phyloP scores from a whole-genome alignment of 495 filamentous ascomycete genomes.

The Lasiosphaeria miniovina region DNA sequence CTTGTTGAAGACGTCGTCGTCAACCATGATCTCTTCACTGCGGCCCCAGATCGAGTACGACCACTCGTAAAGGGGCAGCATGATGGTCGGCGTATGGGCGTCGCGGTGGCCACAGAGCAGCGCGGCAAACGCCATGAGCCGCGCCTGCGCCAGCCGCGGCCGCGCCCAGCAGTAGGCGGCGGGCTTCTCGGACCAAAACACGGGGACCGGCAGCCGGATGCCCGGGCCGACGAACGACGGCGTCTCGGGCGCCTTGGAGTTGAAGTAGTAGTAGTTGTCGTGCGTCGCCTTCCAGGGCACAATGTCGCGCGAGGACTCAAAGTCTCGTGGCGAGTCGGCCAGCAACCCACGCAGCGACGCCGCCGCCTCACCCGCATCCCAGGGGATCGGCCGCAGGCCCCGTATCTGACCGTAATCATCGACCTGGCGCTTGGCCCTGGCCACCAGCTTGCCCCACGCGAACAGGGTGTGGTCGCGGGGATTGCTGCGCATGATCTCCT shows the following conservation, averaged over 20 bases:
- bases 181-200: not conserved
- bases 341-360: conserved; percentile 16
- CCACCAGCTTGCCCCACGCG: conserved; percentile 21
- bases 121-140: not conserved
- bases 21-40: not conserved
- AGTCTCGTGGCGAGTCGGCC: conserved; percentile 20
- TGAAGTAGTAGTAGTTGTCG: conserved; percentile 11
- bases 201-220: not conserved
- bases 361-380: not conserved
- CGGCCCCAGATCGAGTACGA: not conserved
- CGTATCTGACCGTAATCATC: not conserved
- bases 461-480: conserved; percentile 30
- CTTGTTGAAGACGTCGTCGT: not conserved
- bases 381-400: conserved; percentile 5
- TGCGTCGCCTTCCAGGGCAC: conserved; percentile 4
- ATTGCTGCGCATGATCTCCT: conserved; percentile 20
- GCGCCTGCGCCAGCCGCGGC: not conserved
- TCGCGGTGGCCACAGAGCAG: not conserved
- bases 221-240: not conserved
- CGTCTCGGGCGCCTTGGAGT: not conserved
- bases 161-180: not conserved
- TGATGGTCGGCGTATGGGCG: not conserved
- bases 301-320: conserved; percentile 16
- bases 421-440: not conserved
- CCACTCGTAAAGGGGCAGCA: not conserved